Evolutionary conservation across 257 asterid genomes (phyloP).

Genomic region (Lithospermum erythrorhizon): DNA sequence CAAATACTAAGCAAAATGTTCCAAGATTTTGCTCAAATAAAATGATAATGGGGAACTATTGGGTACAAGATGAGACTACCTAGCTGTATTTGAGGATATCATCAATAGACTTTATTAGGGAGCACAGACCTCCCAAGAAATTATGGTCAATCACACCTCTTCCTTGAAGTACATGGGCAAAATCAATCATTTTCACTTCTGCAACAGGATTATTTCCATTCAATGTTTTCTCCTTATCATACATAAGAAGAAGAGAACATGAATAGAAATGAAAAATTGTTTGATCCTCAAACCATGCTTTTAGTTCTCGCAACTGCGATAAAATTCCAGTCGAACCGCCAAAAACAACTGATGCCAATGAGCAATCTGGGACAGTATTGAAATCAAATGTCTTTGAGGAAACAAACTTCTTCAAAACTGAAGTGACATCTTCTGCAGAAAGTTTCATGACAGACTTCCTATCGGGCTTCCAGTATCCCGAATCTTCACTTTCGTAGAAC

Average conservation of each 20-base stretch:
- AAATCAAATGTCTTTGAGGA: too few species aligned
- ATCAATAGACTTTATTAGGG: slow-evolving; percentile 46
- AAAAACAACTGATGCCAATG: too few species aligned
- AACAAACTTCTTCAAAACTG: slow-evolving; percentile 28
- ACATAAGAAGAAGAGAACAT: slow-evolving; percentile 48
- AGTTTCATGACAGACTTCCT: slow-evolving; percentile 27
- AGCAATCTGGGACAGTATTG: too few species aligned
- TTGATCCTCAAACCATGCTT: slow-evolving; percentile 82
- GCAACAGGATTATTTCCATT: slow-evolving; percentile 33
- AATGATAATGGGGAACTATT: too few species aligned
- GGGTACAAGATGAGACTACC: too few species aligned
- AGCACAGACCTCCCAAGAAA: slow-evolving; percentile 68
- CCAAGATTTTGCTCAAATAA: too few species aligned
- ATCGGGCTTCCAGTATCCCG: slow-evolving; percentile 52
- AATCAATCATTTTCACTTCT: slow-evolving; percentile 48
- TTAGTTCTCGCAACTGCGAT: slow-evolving; percentile 26
- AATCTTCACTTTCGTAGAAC: not conserved
- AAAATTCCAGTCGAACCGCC: too few species aligned
- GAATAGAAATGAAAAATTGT: slow-evolving; percentile 51
- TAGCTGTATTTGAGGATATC: too few species aligned
- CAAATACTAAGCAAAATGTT: too few species aligned
- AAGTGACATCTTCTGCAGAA: slow-evolving; percentile 33
- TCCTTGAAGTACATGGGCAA: slow-evolving; percentile 60
- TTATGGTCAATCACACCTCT: slow-evolving; percentile 56
- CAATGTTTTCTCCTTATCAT: slow-evolving; percentile 36